Evolutionary conservation across 2,329 filamentous ascomycete species (phyloP).

Genomic region (Sporothrix curviconia): DNA sequence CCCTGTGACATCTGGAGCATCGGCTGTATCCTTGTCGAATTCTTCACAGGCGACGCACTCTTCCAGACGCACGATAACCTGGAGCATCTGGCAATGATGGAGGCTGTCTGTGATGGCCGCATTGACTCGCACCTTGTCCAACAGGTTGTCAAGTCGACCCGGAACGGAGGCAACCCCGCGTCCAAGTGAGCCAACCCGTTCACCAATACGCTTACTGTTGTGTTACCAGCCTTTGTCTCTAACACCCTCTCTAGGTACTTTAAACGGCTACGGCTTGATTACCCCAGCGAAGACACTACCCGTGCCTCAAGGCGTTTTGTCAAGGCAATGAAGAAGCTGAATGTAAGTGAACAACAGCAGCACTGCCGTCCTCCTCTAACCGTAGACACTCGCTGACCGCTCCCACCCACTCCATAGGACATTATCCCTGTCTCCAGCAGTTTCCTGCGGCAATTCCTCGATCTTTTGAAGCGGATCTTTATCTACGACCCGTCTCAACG

Average conservation of each 20-base stretch:
- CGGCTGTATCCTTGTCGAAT: slow-evolving; percentile 65
- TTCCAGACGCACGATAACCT: slow-evolving; percentile 69
- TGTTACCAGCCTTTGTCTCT: no score
- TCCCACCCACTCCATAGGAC: slow-evolving; percentile 51
- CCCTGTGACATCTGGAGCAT: slow-evolving; percentile 71
- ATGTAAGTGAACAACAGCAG: slow-evolving; percentile 46
- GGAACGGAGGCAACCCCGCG: slow-evolving; percentile 54
- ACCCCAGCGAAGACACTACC: slow-evolving; percentile 57
- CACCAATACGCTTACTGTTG: neutral
- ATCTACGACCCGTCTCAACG: slow-evolving; percentile 60
- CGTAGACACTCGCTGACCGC: no score
- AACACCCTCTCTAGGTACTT: slow-evolving; percentile 47
- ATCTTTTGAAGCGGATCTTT: slow-evolving; percentile 60
- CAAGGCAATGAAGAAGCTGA: slow-evolving; percentile 63
- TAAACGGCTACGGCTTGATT: slow-evolving; percentile 59
- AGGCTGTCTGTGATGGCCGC: slow-evolving; percentile 54
- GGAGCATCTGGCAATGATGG: slow-evolving; percentile 71
- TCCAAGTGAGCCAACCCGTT: slow-evolving; percentile 48
- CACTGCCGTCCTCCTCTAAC: neutral
- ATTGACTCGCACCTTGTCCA: slow-evolving; percentile 55
- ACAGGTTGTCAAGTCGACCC: slow-evolving; percentile 49
- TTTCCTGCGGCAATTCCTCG: slow-evolving; percentile 57
- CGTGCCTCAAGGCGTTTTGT: slow-evolving; percentile 60
- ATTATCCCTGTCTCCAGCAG: slow-evolving; percentile 55
- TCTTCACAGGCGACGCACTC: slow-evolving; percentile 63